Conservation (phyloP, 805 yeast genomes). For the Schwanniomyces sp. region DNA sequence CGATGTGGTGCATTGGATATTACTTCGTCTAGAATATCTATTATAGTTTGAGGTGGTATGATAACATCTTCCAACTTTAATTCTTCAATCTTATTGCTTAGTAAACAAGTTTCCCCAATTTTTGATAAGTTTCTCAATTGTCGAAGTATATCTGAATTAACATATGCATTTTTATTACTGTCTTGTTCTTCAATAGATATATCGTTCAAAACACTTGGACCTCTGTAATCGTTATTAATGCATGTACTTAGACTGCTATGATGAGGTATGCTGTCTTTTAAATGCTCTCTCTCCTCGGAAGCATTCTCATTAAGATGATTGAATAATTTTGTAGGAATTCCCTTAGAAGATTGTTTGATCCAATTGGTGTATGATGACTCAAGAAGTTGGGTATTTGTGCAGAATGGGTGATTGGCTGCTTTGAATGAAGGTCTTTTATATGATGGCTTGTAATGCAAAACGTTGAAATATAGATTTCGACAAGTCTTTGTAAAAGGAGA, state of each 20-base stretch:
- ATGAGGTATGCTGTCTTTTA: background rate
- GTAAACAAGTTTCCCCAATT: background rate
- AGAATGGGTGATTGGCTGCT: conserved; percentile 16
- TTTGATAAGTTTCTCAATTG: background rate
- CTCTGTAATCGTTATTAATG: background rate
- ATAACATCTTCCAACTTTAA: conserved; percentile 5
- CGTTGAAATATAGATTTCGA: conserved; percentile 13
- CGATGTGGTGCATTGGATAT: conserved; percentile 7
- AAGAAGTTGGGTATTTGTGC: conserved; percentile 16
- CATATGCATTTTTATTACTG: background rate
- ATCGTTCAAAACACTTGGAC: background rate
- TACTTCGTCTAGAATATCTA: conserved; percentile 8
- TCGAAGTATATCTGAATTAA: background rate
- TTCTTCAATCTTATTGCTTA: background rate
- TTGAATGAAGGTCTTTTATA: conserved; percentile 9
- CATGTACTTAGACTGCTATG: background rate
- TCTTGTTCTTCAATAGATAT: background rate
- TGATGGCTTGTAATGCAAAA: conserved; percentile 8
- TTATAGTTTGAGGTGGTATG: conserved; percentile 6
- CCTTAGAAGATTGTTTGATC: conserved; percentile 11
- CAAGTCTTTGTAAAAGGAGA: conserved; percentile 17
- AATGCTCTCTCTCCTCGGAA: background rate
- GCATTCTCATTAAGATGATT: conserved; percentile 2
- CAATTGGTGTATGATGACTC: conserved; percentile 17
- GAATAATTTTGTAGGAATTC: conserved; percentile 10